phyloP scores from a whole-genome alignment of 495 filamentous ascomycete genomes.

The Aspergillus incahuasiensis region DNA sequence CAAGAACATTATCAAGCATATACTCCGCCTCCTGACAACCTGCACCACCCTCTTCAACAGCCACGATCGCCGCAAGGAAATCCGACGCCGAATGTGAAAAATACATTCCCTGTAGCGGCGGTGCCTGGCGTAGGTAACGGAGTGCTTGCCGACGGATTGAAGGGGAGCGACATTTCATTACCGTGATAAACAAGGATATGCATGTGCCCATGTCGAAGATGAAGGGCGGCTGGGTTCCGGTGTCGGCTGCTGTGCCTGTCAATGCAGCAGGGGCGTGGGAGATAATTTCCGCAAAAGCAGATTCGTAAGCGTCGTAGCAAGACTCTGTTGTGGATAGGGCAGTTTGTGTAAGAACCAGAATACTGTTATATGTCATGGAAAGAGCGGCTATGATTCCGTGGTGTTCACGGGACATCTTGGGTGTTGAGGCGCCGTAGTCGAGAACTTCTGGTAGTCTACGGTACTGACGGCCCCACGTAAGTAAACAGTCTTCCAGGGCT shows the following conservation, averaged over 20 bases:
- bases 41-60: background rate
- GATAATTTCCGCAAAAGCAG: constrained; percentile 19
- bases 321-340: background rate
- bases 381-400: background rate
- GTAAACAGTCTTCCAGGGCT: no score
- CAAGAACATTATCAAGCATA: no score
- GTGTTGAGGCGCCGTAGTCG: background rate
- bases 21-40: background rate
- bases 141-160: constrained; percentile 41
- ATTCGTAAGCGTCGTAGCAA: constrained; percentile 18
- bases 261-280: constrained; percentile 8
- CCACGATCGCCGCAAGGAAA: background rate
- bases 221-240: constrained; percentile 26
- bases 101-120: constrained; percentile 23
- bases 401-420: background rate
- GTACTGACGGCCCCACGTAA: no score
- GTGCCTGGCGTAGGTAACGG: constrained; percentile 26
- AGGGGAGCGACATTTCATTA: constrained; percentile 45
- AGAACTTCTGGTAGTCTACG: background rate
- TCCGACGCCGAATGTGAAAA: background rate
- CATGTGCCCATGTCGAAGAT: constrained; percentile 50
- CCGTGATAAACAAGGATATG: constrained; percentile 46
- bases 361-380: background rate
- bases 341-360: background rate
- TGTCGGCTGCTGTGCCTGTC: background rate